Evolutionary conservation across 495 filamentous ascomycete genomes (phyloP), one percentile per base, ranked within the genome.

Genomic region (Talaromyces stipitatus): DNA sequence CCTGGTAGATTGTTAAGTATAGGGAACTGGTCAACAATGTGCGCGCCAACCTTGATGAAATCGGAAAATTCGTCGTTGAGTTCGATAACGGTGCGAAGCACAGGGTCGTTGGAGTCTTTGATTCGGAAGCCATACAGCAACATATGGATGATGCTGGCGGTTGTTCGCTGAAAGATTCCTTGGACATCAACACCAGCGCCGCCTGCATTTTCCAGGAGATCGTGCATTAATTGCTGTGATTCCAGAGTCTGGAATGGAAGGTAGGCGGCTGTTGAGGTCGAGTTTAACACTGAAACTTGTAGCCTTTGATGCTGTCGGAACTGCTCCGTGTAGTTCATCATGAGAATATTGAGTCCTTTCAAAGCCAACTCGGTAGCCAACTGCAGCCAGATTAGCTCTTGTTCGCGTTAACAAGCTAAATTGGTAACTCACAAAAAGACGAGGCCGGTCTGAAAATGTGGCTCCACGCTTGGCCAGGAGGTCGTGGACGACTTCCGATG

Each of bases 401-500:
- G n/a, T n/a, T n/a, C n/a, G n/a, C n/a, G n/a, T n/a, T n/a, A n/a
- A n/a, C n/a, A n/a, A 24, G 20, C n/a, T 3, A 26, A 24, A 50
- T 9, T 4, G 14, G 26, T 4, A 16, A 22, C 28, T 23, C 16
- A 56, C 54, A 46, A 56, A 28, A 16, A 63, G 32, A 18, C 45
- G 60, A 18, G 63, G 65, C 3, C 65, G 57, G 48, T 63, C 48
- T 5, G 61, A 65, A 30, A 57, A 68, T 20, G 14, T 48, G 4
- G 63, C 63, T 28, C 62, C 55, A 8, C 62, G 62, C n/a, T 59
- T 64, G 9, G 54, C 51, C 26, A 73, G 62, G 2, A 73, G 61
- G 1, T 72, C 66, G n/a, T 65, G 65, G n/a, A 64, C 69, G 0
- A 63, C 65, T 45, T 69, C 54, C 22, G 59, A 55, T 7, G 64